These are phyloP conservation scores for Ogataea paraovalis DNA, from an alignment of 805 yeast species.

Conservation along the genomic window DNA sequence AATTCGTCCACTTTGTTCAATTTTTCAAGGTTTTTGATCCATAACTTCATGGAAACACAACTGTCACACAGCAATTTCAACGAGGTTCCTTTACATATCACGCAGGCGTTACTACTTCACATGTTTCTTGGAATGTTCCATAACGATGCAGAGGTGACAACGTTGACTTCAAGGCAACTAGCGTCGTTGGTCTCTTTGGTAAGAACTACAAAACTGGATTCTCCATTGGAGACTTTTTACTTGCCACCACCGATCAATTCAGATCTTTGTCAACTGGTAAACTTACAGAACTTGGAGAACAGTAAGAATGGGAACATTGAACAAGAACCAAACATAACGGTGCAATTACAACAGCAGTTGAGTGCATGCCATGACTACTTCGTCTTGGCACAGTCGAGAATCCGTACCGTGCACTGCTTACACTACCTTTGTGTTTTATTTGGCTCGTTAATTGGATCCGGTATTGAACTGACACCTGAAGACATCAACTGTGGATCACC, in stretches of 20 bases:
- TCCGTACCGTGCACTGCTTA: slow-evolving; percentile 48
- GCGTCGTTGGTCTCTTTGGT: slow-evolving; percentile 52
- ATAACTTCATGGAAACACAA: slow-evolving; percentile 57
- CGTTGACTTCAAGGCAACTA: slow-evolving; percentile 48
- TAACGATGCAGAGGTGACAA: slow-evolving; percentile 47
- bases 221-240: slow-evolving; percentile 43
- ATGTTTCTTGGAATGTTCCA: slow-evolving; percentile 54
- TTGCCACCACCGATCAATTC: slow-evolving; percentile 37
- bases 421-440: slow-evolving; percentile 47
- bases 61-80: slow-evolving; percentile 42
- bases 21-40: slow-evolving; percentile 62
- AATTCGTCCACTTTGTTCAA: slow-evolving; percentile 71
- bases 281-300: slow-evolving; percentile 3
- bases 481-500: slow-evolving; percentile 64
- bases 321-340: slow-evolving; percentile 5
- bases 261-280: slow-evolving; percentile 9
- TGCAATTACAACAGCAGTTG: slow-evolving; percentile 24
- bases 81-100: slow-evolving; percentile 53
- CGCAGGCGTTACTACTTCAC: slow-evolving; percentile 53
- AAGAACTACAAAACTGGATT: slow-evolving; percentile 47
- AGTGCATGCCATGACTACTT: slow-evolving; percentile 48
- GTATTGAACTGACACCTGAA: slow-evolving; percentile 35
- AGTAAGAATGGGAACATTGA: no score
- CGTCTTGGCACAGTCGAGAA: slow-evolving; percentile 51
- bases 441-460: slow-evolving; percentile 41